Evolutionary conservation across 2,329 filamentous ascomycete genomes (phyloP).

Genomic region (Xylariaceae sp.): DNA sequence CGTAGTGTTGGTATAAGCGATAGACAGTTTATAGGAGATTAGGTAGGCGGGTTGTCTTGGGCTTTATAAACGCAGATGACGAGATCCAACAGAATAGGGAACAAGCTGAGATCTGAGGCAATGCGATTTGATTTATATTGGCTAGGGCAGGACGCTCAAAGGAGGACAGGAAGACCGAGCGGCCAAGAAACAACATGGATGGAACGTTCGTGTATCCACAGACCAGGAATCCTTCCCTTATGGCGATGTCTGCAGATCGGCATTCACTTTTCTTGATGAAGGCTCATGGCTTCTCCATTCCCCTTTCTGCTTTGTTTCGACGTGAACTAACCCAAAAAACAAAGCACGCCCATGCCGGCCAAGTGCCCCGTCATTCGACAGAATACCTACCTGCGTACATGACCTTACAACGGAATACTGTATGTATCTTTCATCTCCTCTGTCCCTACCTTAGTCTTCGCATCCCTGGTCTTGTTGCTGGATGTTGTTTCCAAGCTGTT

Average conservation of each 20-base stretch:
- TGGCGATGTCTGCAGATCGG: constrained; percentile 7
- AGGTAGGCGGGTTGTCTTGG: not conserved
- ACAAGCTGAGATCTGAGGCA: not conserved
- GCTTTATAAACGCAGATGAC: not conserved
- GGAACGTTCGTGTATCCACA: not conserved
- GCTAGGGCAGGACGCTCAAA: not conserved
- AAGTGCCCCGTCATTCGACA: not conserved
- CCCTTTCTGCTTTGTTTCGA: constrained; percentile 1
- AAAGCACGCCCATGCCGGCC: not conserved
- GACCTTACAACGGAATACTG: too few species aligned
- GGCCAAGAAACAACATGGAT: not conserved
- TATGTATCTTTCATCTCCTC: too few species aligned
- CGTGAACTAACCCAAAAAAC: not conserved
- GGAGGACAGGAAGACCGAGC: constrained; percentile 9
- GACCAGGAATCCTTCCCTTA: constrained; percentile 9
- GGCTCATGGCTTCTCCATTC: constrained; percentile 11
- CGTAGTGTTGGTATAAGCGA: not conserved
- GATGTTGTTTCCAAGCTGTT: too few species aligned
- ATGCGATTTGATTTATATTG: not conserved
- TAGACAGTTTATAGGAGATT: not conserved
- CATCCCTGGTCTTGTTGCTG: too few species aligned
- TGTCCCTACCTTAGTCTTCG: too few species aligned
- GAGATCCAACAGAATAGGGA: not conserved
- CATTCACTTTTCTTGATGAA: constrained; percentile 6
- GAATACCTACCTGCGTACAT: not conserved